A percentile compares a stretch with the other conserved stretches of the same genome.
Conservation (phyloP, 2,329 filamentous ascomycete genomes). For the Hirsutella minnesotensis region DNA sequence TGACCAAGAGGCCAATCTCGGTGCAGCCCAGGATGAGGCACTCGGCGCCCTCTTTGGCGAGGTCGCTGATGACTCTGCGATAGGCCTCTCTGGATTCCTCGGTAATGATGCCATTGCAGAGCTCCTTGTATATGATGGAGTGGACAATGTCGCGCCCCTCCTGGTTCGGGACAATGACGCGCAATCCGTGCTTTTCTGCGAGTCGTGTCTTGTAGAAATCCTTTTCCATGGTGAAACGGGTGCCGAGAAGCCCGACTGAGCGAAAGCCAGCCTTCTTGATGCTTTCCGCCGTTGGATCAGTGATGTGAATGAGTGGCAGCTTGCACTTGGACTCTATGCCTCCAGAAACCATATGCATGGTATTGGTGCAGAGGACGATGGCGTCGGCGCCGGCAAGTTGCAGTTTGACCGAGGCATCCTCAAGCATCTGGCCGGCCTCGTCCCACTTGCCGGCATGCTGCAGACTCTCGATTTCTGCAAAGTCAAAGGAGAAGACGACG, state of each 20-base stretch:
- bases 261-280: conserved; percentile 7
- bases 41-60: conserved; percentile 7
- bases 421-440: conserved; percentile 7
- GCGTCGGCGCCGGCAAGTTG: conserved; percentile 11
- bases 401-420: conserved; percentile 7
- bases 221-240: conserved; percentile 13
- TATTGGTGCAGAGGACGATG: conserved; percentile 13
- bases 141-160: conserved; percentile 6
- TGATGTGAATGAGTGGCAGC: conserved; percentile 13
- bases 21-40: conserved; percentile 15
- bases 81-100: conserved; percentile 7
- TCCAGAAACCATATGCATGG: conserved; percentile 11
- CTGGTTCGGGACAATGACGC: conserved; percentile 5
- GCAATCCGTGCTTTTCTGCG: conserved; percentile 3
- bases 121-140: conserved; percentile 10
- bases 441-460: conserved; percentile 9
- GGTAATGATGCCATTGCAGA: conserved; percentile 11
- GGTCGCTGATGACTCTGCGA: conserved; percentile 3
- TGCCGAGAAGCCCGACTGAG: conserved; percentile 10
- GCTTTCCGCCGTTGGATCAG: conserved; percentile 10
- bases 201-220: conserved; percentile 11
- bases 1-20: conserved; percentile 12
- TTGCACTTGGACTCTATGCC: conserved; percentile 5
- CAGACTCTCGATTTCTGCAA: conserved; percentile 10
- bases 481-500: conserved; percentile 14